Conservation (phyloP, 441 rosid species). For the Corymbia calophylla region DNA sequence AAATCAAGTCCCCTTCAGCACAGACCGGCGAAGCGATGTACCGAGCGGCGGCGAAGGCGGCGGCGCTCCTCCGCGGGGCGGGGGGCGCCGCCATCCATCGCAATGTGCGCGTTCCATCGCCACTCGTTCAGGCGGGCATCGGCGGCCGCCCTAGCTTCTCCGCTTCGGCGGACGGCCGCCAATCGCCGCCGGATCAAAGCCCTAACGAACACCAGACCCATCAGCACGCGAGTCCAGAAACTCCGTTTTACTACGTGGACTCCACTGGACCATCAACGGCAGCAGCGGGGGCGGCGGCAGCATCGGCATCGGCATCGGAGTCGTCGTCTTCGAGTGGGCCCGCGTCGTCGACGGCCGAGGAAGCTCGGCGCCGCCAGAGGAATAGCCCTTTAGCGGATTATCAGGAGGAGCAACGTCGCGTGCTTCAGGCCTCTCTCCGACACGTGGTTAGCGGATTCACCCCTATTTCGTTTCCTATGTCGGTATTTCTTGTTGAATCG, state of each 20-base stretch:
- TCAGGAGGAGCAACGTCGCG: slow-evolving; percentile 71
- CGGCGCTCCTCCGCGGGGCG: slow-evolving; percentile 15
- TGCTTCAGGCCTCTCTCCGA: slow-evolving; percentile 68
- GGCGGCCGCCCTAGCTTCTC: slow-evolving; percentile 25
- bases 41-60: slow-evolving; percentile 51
- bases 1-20: background rate
- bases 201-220: slow-evolving; percentile 1
- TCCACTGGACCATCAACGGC: slow-evolving; percentile 16
- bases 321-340: slow-evolving; percentile 19
- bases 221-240: background rate
- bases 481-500: background rate
- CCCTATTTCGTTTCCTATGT: background rate
- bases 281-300: background rate
- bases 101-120: background rate
- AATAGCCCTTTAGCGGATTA: slow-evolving; percentile 43
- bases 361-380: slow-evolving; percentile 24
- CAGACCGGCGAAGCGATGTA: slow-evolving; percentile 25
- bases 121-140: slow-evolving; percentile 3
- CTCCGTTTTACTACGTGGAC: slow-evolving; percentile 16
- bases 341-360: slow-evolving; percentile 14
- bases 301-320: background rate
- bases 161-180: slow-evolving; percentile 15
- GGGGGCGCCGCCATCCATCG: background rate
- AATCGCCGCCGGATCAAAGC: slow-evolving; percentile 22
- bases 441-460: slow-evolving; percentile 54